A percentile compares a stretch with the other conserved stretches of the same genome.
Conservation (phyloP, 78 protist species). For the Parvularia atlantis region DNA sequence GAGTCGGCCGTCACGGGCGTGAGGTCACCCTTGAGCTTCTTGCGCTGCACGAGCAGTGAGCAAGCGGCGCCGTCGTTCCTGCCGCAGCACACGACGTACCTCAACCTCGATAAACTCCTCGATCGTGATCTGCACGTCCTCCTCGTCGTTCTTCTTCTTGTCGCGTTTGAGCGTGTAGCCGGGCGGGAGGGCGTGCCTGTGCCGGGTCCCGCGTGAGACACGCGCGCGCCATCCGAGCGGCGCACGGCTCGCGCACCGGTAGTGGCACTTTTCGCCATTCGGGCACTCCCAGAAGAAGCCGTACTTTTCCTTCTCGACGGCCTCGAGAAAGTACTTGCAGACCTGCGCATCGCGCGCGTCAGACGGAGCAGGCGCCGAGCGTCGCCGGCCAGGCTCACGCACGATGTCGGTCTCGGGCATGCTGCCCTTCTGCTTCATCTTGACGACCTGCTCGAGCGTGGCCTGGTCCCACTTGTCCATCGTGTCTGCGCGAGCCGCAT, state of each 20-base stretch:
- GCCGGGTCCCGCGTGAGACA: background rate
- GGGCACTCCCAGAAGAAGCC: slow-evolving; percentile 90
- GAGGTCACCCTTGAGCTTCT: background rate
- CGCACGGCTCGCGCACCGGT: slow-evolving; percentile 60
- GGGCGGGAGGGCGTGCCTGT: slow-evolving; percentile 75
- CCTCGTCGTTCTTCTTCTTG: slow-evolving; percentile 32
- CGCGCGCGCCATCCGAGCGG: background rate
- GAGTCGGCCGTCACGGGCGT: slow-evolving; percentile 65
- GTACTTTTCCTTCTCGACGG: slow-evolving; percentile 58
- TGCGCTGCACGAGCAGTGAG: background rate
- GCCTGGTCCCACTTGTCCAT: slow-evolving; percentile 68
- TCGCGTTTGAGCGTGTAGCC: slow-evolving; percentile 64
- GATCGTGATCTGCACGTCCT: slow-evolving; percentile 29
- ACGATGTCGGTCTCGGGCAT: slow-evolving; percentile 26
- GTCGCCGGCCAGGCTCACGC: background rate
- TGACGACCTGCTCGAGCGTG: slow-evolving; percentile 48
- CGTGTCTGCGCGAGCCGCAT: slow-evolving; percentile 5
- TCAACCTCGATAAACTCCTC: slow-evolving; percentile 65
- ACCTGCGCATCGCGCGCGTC: too few species aligned
- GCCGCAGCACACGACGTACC: too few species aligned
- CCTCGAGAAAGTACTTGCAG: slow-evolving; percentile 76
- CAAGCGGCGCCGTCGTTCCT: too few species aligned
- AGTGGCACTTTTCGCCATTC: slow-evolving; percentile 51
- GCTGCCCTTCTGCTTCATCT: slow-evolving; percentile 28
- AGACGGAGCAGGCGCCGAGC: too few species aligned